Percentiles rank a stretch among this genome's conserved stretches.
Evolutionary conservation across 441 rosid genomes (phyloP).

Genomic region (Breynia disticha): DNA sequence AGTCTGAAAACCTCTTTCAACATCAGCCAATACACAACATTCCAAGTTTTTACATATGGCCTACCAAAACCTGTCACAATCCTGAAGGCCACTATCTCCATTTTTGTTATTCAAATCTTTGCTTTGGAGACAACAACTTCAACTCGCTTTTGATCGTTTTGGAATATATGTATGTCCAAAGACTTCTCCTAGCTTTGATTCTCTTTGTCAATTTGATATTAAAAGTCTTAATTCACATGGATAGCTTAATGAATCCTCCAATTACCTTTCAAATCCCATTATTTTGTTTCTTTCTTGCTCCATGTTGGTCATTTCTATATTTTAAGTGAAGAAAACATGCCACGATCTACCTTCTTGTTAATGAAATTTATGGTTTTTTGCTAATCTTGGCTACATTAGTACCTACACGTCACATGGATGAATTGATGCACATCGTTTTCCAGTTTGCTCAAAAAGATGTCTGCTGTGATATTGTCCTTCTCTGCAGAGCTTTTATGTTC

Average conservation of each 20-base stretch:
- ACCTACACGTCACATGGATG: conserved; percentile 29
- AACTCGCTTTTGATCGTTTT: conserved; percentile 20
- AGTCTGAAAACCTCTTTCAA: too few relatives aligned
- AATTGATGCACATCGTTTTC: conserved; percentile 19
- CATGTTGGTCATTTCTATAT: conserved; percentile 8
- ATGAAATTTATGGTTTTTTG: conserved; percentile 13
- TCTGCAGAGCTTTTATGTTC: conserved; percentile 14
- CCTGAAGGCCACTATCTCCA: conserved; percentile 15
- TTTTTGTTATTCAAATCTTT: conserved; percentile 10
- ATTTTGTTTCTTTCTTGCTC: conserved; percentile 11
- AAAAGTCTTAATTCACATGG: too few relatives aligned
- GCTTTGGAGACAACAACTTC: conserved; percentile 11
- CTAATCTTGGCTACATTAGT: conserved; percentile 12
- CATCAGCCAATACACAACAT: too few relatives aligned
- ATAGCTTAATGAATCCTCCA: conserved; percentile 7
- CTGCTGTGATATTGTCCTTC: conserved; percentile 13
- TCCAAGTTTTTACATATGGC: neutral
- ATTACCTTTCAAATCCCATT: conserved; percentile 20
- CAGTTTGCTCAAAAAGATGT: conserved; percentile 11
- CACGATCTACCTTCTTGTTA: conserved; percentile 11
- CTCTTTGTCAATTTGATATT: conserved; percentile 7
- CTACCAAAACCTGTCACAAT: conserved; percentile 14
- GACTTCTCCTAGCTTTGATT: conserved; percentile 21
- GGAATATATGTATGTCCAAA: conserved; percentile 26
- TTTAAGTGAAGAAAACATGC: conserved; percentile 10